A percentile compares a stretch with the other conserved stretches of the same genome.
Evolutionary conservation across 805 yeast genomes (phyloP).

Genomic region (Wickerhamiella domercqiae): DNA sequence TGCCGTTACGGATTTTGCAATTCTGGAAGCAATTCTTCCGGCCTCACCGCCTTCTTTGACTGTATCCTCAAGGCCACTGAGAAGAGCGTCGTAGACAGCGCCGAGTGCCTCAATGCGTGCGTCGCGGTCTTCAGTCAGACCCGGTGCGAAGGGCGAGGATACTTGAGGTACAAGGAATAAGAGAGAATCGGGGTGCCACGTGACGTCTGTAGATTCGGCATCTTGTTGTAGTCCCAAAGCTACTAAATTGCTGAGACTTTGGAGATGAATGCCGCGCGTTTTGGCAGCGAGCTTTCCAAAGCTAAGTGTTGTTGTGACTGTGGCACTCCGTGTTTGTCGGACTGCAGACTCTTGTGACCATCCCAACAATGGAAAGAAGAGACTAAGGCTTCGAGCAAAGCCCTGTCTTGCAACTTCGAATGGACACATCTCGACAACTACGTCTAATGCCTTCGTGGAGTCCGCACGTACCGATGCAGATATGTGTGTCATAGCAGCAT

Average conservation of each 20-base stretch:
- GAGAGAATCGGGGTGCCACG: slow-evolving; percentile 11
- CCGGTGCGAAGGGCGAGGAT: slow-evolving; percentile 11
- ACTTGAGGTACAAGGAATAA: slow-evolving; percentile 11
- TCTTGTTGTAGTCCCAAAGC: slow-evolving; percentile 11
- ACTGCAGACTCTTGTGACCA: slow-evolving; percentile 35
- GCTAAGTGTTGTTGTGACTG: slow-evolving; percentile 13
- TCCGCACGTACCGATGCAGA: slow-evolving; percentile 59
- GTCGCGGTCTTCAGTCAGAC: slow-evolving; percentile 17
- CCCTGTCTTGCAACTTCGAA: slow-evolving; percentile 13
- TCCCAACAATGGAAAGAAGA: slow-evolving; percentile 54
- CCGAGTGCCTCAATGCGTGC: slow-evolving; percentile 15
- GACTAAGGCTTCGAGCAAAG: slow-evolving; percentile 28
- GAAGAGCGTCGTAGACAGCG: slow-evolving; percentile 5
- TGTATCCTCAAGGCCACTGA: slow-evolving; percentile 5
- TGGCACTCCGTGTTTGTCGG: slow-evolving; percentile 8
- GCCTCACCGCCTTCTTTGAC: slow-evolving; percentile 11
- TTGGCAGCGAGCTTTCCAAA: slow-evolving; percentile 16
- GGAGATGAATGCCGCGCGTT: slow-evolving; percentile 16
- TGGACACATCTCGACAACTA: slow-evolving; percentile 32
- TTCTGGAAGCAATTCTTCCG: slow-evolving; percentile 10
- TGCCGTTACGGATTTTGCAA: too few species aligned
- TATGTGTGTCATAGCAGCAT: slow-evolving; percentile 90
- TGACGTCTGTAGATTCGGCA: background rate
- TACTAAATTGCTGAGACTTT: slow-evolving; percentile 13
- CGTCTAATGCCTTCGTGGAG: slow-evolving; percentile 50